Conservation (phyloP, 75 land plant species). For the Cryptomeria japonica region DNA sequence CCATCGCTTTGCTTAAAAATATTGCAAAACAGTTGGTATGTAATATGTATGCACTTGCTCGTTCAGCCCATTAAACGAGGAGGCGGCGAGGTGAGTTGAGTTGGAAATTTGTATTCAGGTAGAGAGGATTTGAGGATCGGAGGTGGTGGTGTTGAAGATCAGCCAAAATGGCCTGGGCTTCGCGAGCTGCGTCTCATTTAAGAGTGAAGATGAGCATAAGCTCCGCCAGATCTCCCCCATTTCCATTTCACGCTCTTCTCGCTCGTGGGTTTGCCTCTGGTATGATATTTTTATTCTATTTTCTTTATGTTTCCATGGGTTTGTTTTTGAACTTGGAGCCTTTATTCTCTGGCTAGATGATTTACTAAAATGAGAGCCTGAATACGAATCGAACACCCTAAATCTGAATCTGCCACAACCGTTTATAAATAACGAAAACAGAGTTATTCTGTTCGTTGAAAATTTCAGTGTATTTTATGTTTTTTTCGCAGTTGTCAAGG, state of each 20-base stretch:
- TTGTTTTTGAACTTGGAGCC: neutral
- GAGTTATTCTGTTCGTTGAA: neutral
- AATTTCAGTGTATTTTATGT: neutral
- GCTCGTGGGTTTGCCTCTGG: neutral
- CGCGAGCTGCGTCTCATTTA: neutral
- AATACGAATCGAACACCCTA: neutral
- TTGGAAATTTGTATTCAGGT: too few species aligned
- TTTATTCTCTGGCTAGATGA: neutral
- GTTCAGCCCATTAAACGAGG: too few species aligned
- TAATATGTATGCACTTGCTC: too few species aligned
- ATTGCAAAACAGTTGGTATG: too few species aligned
- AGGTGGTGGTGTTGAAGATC: neutral
- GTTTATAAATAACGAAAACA: neutral
- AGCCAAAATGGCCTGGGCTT: slow-evolving; percentile 5
- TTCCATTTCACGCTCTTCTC: neutral
- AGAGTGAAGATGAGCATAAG: neutral
- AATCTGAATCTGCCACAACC: neutral
- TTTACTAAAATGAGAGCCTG: too few species aligned
- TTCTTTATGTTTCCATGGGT: too few species aligned
- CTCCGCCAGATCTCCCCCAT: neutral
- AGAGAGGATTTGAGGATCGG: neutral
- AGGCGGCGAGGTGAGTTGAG: too few species aligned
- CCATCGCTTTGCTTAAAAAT: too few species aligned
- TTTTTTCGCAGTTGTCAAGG: slow-evolving; percentile 50
- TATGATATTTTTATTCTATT: neutral